phyloP scores from a whole-genome alignment of 306 rosid genomes.

The Dalbergia oliveri region DNA sequence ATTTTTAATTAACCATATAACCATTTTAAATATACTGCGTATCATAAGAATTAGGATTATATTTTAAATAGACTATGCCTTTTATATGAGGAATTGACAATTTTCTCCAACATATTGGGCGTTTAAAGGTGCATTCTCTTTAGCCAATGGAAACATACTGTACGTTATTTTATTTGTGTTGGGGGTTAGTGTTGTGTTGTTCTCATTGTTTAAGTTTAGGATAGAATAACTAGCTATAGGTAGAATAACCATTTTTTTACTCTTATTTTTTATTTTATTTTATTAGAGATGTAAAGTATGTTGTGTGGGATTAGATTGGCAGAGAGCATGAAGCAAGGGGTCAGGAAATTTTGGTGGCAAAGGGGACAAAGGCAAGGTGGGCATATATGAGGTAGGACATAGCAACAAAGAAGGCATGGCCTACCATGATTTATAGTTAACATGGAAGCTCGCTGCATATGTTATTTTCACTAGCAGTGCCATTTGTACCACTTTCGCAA shows the following conservation, averaged over 20 bases:
- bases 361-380: constrained; percentile 20
- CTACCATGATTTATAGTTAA: not conserved
- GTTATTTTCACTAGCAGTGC: not conserved
- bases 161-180: constrained; percentile 9
- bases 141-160: not conserved
- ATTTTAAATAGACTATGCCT: no score
- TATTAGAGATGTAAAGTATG: not conserved
- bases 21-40: not conserved
- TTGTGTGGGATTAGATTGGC: constrained; percentile 1
- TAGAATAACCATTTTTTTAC: not conserved
- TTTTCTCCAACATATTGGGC: constrained; percentile 1
- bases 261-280: not conserved
- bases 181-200: constrained; percentile 15
- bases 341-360: constrained; percentile 18
- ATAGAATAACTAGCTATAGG: no score
- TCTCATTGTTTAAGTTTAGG: not conserved
- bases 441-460: not conserved
- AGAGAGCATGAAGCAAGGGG: not conserved
- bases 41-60: not conserved
- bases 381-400: constrained; percentile 17
- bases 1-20: no score
- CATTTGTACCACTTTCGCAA: no score
- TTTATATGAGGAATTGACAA: not conserved
- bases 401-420: constrained; percentile 10
- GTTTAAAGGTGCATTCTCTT: not conserved